Conservation (phyloP, 1,284 basidiomycete species). For the Dichomitus squalens region DNA sequence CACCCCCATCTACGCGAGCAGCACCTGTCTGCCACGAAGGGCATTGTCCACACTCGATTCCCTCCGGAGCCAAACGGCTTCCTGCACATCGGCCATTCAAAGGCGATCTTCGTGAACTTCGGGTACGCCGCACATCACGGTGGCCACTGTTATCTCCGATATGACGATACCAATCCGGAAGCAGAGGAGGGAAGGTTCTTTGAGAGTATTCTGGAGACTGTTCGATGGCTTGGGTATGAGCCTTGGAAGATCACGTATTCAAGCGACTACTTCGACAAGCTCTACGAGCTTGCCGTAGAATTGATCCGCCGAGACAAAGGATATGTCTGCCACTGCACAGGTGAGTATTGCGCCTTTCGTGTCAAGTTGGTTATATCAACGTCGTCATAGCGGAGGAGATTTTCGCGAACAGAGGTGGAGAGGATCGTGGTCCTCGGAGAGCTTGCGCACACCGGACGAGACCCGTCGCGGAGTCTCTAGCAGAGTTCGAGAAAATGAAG, state of each 20-base stretch:
- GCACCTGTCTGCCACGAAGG: slow-evolving; percentile 83
- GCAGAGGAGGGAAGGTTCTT: slow-evolving; percentile 97
- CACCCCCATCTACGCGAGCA: slow-evolving; percentile 76
- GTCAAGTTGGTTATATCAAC: neutral
- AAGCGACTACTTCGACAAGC: slow-evolving; percentile 92
- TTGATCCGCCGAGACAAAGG: slow-evolving; percentile 91
- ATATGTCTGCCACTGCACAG: slow-evolving; percentile 95
- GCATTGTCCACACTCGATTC: slow-evolving; percentile 93
- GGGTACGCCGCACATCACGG: slow-evolving; percentile 93
- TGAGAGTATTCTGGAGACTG: slow-evolving; percentile 93
- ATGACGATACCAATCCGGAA: slow-evolving; percentile 99
- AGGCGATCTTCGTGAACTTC: slow-evolving; percentile 98
- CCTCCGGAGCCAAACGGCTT: slow-evolving; percentile 99
- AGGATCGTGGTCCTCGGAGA: slow-evolving; percentile 80
- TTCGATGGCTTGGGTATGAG: slow-evolving; percentile 97
- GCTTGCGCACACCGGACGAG: slow-evolving; percentile 88
- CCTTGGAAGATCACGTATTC: slow-evolving; percentile 99
- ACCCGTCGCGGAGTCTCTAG: slow-evolving; percentile 83
- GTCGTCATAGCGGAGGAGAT: slow-evolving; percentile 82
- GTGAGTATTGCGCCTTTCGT: slow-evolving; percentile 41
- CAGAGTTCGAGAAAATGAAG: slow-evolving; percentile 93
- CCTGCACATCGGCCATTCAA: slow-evolving; percentile 96
- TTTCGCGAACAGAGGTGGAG: slow-evolving; percentile 82
- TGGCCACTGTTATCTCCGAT: slow-evolving; percentile 92
- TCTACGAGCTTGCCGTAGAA: slow-evolving; percentile 91